A percentile compares a stretch with the other conserved stretches of the same genome.
These are phyloP conservation scores for Podila epigama DNA, from an alignment of 192 early-diverging fungal species.

Conservation along the genomic window DNA sequence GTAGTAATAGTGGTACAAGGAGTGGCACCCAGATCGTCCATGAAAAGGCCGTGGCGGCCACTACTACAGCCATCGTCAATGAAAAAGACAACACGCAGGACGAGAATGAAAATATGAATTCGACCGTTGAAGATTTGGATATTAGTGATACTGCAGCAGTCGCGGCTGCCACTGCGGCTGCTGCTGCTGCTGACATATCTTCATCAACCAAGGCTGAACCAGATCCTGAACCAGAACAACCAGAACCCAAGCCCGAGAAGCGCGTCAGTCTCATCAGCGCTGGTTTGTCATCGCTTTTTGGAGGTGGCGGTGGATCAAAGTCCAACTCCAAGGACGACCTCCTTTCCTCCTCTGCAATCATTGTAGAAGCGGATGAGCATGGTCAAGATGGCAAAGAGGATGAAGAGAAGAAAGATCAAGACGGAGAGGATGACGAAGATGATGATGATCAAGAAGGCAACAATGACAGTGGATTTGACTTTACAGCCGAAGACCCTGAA, in stretches of 20 bases:
- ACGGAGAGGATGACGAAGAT: not conserved
- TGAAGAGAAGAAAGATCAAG: slow-evolving; percentile 4
- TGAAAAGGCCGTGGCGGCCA: too few relatives aligned
- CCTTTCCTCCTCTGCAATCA: not conserved
- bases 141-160: slow-evolving; percentile 27
- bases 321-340: slow-evolving; percentile 19
- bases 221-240: not conserved
- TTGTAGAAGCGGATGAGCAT: not conserved
- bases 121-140: slow-evolving; percentile 20
- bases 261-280: slow-evolving; percentile 32
- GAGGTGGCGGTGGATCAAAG: not conserved
- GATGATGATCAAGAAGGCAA: slow-evolving; percentile 3
- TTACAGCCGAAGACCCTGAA: not conserved
- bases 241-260: slow-evolving; percentile 19
- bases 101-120: not conserved
- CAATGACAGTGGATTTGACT: not conserved
- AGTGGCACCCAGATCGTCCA: not conserved
- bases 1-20: too few relatives aligned
- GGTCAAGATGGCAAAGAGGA: slow-evolving; percentile 4
- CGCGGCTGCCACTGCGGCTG: not conserved
- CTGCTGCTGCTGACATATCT: not conserved
- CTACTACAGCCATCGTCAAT: not conserved
- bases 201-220: not conserved
- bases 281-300: slow-evolving; percentile 14
- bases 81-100: not conserved